Evolutionary conservation across 169 alveolate genomes (phyloP).

Genomic region (Plasmodium sp.): DNA sequence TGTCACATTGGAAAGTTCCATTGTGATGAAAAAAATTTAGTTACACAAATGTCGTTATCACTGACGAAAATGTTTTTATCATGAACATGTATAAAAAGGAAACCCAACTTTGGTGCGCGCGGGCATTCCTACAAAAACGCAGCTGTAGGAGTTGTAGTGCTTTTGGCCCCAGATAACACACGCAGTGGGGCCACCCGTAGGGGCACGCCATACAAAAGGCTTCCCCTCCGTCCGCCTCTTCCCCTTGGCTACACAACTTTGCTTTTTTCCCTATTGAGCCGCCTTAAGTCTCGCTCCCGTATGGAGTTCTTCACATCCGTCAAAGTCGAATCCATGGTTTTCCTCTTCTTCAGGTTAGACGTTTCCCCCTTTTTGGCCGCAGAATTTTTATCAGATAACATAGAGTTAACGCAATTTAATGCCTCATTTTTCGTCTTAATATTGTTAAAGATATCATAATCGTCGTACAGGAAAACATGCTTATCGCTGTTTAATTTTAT

Average conservation of each 20-base stretch:
- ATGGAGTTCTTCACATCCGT: conserved; percentile 21
- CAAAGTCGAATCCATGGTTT: background rate
- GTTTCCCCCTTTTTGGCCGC: conserved; percentile 24
- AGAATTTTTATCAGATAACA: conserved; percentile 19
- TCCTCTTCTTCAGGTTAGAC: conserved; percentile 18
- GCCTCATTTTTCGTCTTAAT: conserved; percentile 54
- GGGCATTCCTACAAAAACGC: background rate
- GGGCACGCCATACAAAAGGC: background rate
- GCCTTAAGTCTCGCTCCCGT: conserved; percentile 53
- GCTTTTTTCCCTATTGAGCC: conserved; percentile 63
- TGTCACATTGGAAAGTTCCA: background rate
- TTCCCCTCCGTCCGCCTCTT: background rate
- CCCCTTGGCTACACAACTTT: conserved; percentile 8
- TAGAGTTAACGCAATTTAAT: conserved; percentile 38
- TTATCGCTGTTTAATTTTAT: conserved; percentile 37
- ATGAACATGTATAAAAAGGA: background rate
- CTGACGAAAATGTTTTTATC: background rate
- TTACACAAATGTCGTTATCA: background rate
- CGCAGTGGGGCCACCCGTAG: background rate
- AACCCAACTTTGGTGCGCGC: background rate
- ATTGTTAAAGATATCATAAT: conserved; percentile 47
- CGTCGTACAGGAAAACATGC: conserved; percentile 38
- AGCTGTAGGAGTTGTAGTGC: background rate
- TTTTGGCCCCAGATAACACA: background rate
- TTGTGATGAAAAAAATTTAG: background rate